Base-by-base conservation (phyloP, 805 yeast species). In the Starmerella apicola region DNA sequence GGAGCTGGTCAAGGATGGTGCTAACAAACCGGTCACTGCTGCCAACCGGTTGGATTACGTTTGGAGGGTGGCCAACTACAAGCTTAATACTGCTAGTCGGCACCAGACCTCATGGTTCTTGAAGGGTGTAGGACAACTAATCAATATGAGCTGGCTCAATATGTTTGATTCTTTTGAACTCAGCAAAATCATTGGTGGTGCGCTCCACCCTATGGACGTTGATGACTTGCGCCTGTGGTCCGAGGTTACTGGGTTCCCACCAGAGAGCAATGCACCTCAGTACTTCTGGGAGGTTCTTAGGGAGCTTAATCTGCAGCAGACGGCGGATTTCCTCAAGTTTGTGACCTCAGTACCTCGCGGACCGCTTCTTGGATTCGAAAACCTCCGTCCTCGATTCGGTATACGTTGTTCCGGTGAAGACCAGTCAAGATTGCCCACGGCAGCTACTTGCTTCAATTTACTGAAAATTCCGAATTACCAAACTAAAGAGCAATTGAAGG, bases 291-390 rank as follows among this genome's bases (percentile, higher is more conserved):
- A 76, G 43, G 75, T 84, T 5, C 65, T 91, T 5, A 64, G 64
- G 3, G 94, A 82, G 44, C 37, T 50, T 25, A 56, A 66, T 1
- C 63, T 70, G 2, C 69, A 67, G n/a, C 82, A 84, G 41, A 66
- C 74, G 45, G 66, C 74, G 17, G 70, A 72, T 37, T 70, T 91
- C 41, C 60, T 91, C 21, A 82, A 82, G 55, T 91, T 88, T 63
- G 95, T 83, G 21, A 91, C 97, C 0, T 81, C 95, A 0, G 94
- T 84, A 1, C 78, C 95, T 1, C 70, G 86, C 44, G 95, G 94
- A 0, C 98, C 98, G 1, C 64, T 91, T 30, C 66, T 83, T 20
- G 98, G 98, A 0, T 88, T 91, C 55, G 66, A 70, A 12, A 73
- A 77, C 3, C 64, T 84, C 34, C 63, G 61, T 23, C 98, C 98